A percentile compares a stretch with the other conserved stretches of the same genome.
These are phyloP conservation scores for Saccharomyces pastorianus DNA, from an alignment of 1,139 yeast species.

Conservation along the genomic window DNA sequence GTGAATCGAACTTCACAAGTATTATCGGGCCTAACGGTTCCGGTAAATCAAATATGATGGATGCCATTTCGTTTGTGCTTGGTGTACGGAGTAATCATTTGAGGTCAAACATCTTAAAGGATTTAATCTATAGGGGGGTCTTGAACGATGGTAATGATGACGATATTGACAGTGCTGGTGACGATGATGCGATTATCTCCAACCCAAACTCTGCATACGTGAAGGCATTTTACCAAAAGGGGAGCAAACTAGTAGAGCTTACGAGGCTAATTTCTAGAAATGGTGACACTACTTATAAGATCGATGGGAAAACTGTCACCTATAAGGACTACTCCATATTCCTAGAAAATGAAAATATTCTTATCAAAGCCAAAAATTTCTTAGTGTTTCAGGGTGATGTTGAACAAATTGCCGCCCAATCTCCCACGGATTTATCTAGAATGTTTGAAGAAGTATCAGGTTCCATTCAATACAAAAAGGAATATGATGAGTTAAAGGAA, in stretches of 20 bases:
- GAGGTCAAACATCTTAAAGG: conserved; percentile 66
- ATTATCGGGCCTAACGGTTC: conserved; percentile 98
- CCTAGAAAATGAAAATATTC: conserved; percentile 71
- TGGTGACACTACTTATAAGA: conserved; percentile 63
- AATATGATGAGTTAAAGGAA: conserved; percentile 61
- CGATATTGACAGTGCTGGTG: conserved; percentile 18
- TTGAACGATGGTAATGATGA: conserved; percentile 18
- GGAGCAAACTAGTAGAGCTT: conserved; percentile 37
- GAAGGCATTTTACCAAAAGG: conserved; percentile 65
- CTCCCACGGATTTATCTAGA: conserved; percentile 64
- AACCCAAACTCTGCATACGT: conserved; percentile 64
- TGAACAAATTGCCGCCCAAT: conserved; percentile 85
- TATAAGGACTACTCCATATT: conserved; percentile 57
- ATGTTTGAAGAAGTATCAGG: conserved; percentile 82
- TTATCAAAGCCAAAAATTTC: conserved; percentile 85
- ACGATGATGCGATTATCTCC: neutral
- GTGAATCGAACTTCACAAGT: conserved; percentile 73
- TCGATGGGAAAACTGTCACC: conserved; percentile 56
- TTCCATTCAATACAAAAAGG: conserved; percentile 55
- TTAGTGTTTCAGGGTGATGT: conserved; percentile 96
- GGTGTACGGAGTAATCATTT: conserved; percentile 76
- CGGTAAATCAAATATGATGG: conserved; percentile 97
- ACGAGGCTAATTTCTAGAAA: conserved; percentile 42
- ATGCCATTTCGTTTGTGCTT: conserved; percentile 89
- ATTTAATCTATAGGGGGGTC: conserved; percentile 74